A percentile compares a stretch with the other conserved stretches of the same genome.
Evolutionary conservation across 1,139 yeast species (phyloP).

Genomic region (Candida labiduridarum): DNA sequence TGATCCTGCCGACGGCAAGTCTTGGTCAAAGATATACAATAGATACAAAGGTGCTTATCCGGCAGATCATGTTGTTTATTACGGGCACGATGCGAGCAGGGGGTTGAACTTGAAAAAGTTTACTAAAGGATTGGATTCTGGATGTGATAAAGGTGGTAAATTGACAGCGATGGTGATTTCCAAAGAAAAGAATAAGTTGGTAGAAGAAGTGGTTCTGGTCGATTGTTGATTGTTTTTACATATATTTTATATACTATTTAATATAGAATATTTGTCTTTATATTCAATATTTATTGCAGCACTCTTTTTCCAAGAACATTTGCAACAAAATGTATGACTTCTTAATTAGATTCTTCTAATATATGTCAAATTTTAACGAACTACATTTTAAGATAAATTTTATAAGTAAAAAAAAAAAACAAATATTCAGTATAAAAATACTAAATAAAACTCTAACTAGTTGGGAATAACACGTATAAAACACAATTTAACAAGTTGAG

Average conservation of each 20-base stretch:
- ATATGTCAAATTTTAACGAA: too few relatives aligned
- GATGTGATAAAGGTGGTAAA: constrained; percentile 75
- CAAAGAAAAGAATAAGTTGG: constrained; percentile 6
- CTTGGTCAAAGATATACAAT: constrained; percentile 71
- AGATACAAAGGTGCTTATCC: constrained; percentile 42
- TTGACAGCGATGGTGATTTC: constrained; percentile 61
- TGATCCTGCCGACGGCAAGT: constrained; percentile 51
- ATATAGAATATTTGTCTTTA: too few relatives aligned
- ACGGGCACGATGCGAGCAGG: constrained; percentile 87
- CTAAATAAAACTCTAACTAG: too few relatives aligned
- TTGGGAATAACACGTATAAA: too few relatives aligned
- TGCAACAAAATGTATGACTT: too few relatives aligned
- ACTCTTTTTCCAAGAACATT: too few relatives aligned
- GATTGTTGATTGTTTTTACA: constrained; percentile 9
- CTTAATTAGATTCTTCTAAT: too few relatives aligned
- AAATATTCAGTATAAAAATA: too few relatives aligned
- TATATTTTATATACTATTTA: too few relatives aligned
- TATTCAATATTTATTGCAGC: too few relatives aligned
- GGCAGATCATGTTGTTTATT: constrained; percentile 55
- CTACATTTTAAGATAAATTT: too few relatives aligned
- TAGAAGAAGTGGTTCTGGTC: constrained; percentile 15
- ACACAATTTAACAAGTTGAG: neutral
- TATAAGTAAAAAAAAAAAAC: too few relatives aligned
- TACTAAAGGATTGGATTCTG: constrained; percentile 80
- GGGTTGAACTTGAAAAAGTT: constrained; percentile 69